phyloP scores from a whole-genome alignment of 1,139 yeast genomes.

The Blastobotrys niveus region DNA sequence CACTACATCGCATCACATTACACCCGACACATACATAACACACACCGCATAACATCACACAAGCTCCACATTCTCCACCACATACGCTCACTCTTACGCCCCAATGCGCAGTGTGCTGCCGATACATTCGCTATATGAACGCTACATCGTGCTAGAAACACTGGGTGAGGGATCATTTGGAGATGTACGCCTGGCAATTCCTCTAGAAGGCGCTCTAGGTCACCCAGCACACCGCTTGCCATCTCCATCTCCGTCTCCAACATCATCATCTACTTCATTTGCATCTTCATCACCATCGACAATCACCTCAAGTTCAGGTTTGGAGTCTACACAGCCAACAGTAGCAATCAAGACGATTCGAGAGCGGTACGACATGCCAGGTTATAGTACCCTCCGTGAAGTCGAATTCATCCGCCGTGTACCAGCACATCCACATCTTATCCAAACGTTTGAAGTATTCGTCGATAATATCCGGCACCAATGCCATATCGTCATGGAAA shows the following conservation, averaged over 20 bases:
- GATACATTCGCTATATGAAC: slow-evolving; percentile 28
- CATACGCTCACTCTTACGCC: no score
- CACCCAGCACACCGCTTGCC: slow-evolving; percentile 12
- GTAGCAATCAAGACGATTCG: slow-evolving; percentile 87
- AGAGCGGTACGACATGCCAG: slow-evolving; percentile 42
- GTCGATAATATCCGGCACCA: slow-evolving; percentile 54
- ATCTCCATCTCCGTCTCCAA: no score
- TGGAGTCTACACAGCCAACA: no score
- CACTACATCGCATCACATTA: no score
- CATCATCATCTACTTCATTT: no score
- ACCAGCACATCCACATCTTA: slow-evolving; percentile 65
- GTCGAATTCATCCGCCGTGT: slow-evolving; percentile 63
- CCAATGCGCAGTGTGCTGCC: slow-evolving; percentile 9
- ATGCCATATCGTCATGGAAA: slow-evolving; percentile 82
- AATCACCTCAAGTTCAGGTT: no score
- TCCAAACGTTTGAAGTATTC: slow-evolving; percentile 72
- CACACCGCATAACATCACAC: no score
- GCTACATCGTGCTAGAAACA: slow-evolving; percentile 48
- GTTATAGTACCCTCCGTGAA: slow-evolving; percentile 62
- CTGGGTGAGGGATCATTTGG: slow-evolving; percentile 82
- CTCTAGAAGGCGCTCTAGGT: slow-evolving; percentile 6
- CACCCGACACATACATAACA: no score
- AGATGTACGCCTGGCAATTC: slow-evolving; percentile 53
- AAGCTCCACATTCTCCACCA: no score
- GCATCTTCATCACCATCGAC: no score